Evolutionary conservation across 208 protist genomes (phyloP).

Genomic region (Acanthamoeba royreba): DNA sequence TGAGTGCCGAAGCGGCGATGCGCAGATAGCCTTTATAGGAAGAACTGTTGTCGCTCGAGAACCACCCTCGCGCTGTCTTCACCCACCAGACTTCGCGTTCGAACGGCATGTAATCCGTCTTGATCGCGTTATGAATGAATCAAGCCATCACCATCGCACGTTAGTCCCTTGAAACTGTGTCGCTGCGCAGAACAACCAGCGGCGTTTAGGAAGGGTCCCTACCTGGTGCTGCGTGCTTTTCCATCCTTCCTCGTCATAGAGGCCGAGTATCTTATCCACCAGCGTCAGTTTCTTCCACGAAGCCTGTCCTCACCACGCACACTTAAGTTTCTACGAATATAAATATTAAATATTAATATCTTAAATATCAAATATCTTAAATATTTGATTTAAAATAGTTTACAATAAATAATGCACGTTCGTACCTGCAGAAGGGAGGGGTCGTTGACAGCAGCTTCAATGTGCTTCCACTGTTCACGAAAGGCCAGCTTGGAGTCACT

Average conservation of each 20-base stretch:
- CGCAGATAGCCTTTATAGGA: slow-evolving; percentile 34
- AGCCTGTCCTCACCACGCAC: background rate
- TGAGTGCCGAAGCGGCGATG: background rate
- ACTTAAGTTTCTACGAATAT: background rate
- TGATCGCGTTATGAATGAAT: background rate
- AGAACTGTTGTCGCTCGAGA: background rate
- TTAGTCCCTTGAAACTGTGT: background rate
- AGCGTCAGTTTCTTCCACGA: background rate
- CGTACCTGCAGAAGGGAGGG: background rate
- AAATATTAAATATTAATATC: background rate
- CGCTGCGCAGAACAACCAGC: background rate
- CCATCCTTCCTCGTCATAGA: slow-evolving; percentile 33
- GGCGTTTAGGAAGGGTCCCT: background rate
- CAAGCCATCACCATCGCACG: background rate
- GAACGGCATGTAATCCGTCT: slow-evolving; percentile 32
- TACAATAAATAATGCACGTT: background rate
- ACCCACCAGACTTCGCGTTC: slow-evolving; percentile 40
- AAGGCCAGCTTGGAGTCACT: background rate
- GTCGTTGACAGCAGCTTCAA: background rate
- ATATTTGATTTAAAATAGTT: background rate
- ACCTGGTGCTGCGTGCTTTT: background rate
- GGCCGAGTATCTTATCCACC: background rate
- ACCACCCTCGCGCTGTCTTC: background rate
- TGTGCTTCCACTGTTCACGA: background rate
- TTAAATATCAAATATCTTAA: background rate